These are phyloP conservation scores for Cardamine occulta DNA, from an alignment of 345 rosid species.

Conservation along the genomic window DNA sequence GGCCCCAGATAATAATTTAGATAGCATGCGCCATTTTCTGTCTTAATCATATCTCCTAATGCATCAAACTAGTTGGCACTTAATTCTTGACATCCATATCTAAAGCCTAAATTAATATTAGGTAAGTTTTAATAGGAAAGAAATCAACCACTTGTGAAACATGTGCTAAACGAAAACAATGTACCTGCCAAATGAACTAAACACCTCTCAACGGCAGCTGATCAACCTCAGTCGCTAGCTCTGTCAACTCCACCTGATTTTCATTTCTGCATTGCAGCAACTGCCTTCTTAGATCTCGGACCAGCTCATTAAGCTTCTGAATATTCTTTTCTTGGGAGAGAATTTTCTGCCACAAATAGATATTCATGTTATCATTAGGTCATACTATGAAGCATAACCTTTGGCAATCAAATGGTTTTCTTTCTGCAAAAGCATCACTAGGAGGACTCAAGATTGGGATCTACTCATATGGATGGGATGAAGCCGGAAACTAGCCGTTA, in stretches of 20 bases:
- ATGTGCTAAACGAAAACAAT: background rate
- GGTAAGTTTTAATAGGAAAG: background rate
- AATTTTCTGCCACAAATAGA: conserved; percentile 54
- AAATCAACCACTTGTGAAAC: conserved; percentile 23
- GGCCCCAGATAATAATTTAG: conserved; percentile 22
- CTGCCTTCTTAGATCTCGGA: conserved; percentile 59
- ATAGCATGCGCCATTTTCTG: conserved; percentile 21
- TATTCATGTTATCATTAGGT: background rate
- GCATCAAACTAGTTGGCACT: conserved; percentile 35
- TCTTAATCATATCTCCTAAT: conserved; percentile 22
- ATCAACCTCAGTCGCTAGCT: conserved; percentile 56
- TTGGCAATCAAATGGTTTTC: background rate
- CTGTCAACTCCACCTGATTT: conserved; percentile 48
- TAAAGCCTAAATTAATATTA: too few species aligned
- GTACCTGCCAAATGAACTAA: conserved; percentile 41
- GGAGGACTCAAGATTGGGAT: background rate
- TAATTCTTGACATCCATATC: conserved; percentile 22
- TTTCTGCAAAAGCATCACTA: background rate
- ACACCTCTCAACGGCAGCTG: conserved; percentile 52
- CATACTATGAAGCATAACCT: conserved; percentile 6
- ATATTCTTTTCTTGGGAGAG: conserved; percentile 74
- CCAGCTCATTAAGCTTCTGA: conserved; percentile 66
- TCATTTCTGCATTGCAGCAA: conserved; percentile 59
- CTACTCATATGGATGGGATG: background rate
- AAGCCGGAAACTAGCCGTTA: background rate